Conservation (phyloP, 1,284 basidiomycete species). For the Kwoniella shivajii region DNA sequence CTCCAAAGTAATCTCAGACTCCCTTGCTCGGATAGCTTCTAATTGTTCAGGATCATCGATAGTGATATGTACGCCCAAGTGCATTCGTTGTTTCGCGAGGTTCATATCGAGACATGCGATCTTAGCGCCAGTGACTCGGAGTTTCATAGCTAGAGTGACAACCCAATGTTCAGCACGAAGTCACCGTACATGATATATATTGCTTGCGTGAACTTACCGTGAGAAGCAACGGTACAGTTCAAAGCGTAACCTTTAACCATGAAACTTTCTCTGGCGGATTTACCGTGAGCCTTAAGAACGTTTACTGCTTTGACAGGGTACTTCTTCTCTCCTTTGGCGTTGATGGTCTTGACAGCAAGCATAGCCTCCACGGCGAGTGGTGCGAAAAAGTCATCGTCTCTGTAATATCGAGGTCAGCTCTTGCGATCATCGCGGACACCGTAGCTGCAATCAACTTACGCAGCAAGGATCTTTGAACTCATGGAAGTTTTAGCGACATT, state of each 20-base stretch:
- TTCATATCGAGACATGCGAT: conserved; percentile 99
- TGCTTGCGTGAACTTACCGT: too few relatives aligned
- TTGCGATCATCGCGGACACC: not conserved
- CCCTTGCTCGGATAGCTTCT: conserved; percentile 92
- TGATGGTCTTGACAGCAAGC: conserved; percentile 94
- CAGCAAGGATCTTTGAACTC: conserved; percentile 98
- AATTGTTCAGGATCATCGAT: conserved; percentile 96
- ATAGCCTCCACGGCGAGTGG: conserved; percentile 99
- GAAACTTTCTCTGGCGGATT: conserved; percentile 91
- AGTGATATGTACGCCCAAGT: conserved; percentile 95
- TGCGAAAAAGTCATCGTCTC: conserved; percentile 97
- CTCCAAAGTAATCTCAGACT: conserved; percentile 95
- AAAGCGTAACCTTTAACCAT: conserved; percentile 96
- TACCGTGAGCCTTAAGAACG: conserved; percentile 97
- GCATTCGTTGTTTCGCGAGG: conserved; percentile 95
- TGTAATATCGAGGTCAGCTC: conserved; percentile 45
- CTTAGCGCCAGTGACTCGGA: conserved; percentile 86
- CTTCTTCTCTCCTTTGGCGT: conserved; percentile 92
- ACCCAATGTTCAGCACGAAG: not conserved
- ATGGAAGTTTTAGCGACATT: conserved; percentile 99
- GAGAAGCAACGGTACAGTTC: conserved; percentile 98
- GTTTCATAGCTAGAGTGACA: conserved; percentile 83
- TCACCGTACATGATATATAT: too few relatives aligned
- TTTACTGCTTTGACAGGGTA: conserved; percentile 99
- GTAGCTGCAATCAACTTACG: conserved; percentile 63